Evolutionary conservation across 192 early-diverging fungal genomes (phyloP).

Genomic region (Entomortierella parvispora): DNA sequence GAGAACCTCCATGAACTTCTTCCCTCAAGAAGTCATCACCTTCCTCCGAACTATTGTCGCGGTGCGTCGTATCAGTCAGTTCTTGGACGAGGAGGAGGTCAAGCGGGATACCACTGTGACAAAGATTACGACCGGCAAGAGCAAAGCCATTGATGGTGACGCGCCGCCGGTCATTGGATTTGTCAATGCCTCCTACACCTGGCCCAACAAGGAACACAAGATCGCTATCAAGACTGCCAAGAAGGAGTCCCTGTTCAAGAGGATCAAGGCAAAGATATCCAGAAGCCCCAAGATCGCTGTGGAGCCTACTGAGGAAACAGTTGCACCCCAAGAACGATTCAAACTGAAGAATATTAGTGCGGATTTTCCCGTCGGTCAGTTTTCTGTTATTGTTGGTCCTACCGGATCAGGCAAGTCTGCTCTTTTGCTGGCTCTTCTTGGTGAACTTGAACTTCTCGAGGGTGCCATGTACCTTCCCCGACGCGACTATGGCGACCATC

Average conservation of each 20-base stretch:
- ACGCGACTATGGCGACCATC: conserved; percentile 41
- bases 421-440: conserved; percentile 82
- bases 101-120: not conserved
- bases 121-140: not conserved
- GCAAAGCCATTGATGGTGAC: not conserved
- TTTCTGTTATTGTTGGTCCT: conserved; percentile 84
- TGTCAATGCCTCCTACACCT: conserved; percentile 67
- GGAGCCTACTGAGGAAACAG: conserved; percentile 16
- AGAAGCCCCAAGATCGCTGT: conserved; percentile 2
- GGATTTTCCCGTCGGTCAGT: conserved; percentile 72
- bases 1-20: conserved; percentile 65
- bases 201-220: conserved; percentile 45
- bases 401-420: conserved; percentile 93
- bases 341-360: conserved; percentile 72
- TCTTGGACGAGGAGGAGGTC: not conserved
- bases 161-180: conserved; percentile 63
- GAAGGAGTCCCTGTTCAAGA: conserved; percentile 19
- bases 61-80: too few species aligned
- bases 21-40: conserved; percentile 56
- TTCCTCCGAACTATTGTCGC: too few species aligned
- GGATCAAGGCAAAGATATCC: conserved; percentile 28
- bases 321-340: conserved; percentile 53
- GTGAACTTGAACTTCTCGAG: conserved; percentile 73
- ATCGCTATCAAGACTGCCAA: conserved; percentile 6
- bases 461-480: conserved; percentile 58